Conservation (phyloP, 78 protist species). For the slime mould (Dictyostelium discoideum) region DNA sequence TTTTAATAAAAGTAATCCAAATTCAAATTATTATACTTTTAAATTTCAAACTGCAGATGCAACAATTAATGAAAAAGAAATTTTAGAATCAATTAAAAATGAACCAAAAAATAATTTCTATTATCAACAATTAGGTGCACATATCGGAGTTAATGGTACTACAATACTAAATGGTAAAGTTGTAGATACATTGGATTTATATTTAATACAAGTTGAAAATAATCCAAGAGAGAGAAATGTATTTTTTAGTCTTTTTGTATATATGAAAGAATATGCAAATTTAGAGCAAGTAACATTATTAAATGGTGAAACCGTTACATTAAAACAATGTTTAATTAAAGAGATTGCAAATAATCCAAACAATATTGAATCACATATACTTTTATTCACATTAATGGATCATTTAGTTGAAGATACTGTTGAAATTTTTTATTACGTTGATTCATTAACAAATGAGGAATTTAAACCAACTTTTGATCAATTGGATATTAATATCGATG, state of each 20-base stretch:
- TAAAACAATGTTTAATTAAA: too few relatives aligned
- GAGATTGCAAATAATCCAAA: background rate
- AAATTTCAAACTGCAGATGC: background rate
- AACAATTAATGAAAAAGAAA: background rate
- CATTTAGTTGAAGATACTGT: background rate
- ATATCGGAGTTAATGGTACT: background rate
- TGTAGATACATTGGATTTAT: background rate
- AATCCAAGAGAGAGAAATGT: background rate
- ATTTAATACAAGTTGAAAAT: background rate
- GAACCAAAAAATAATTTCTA: background rate
- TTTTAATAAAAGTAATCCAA: background rate
- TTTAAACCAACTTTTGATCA: too few relatives aligned
- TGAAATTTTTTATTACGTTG: background rate
- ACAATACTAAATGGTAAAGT: background rate
- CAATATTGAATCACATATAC: background rate
- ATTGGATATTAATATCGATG: too few relatives aligned
- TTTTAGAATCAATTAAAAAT: background rate
- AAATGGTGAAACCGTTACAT: background rate
- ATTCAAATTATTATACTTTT: too few relatives aligned
- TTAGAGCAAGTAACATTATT: background rate
- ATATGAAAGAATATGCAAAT: background rate
- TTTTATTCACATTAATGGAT: background rate
- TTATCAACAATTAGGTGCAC: background rate
- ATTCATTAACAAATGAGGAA: background rate
- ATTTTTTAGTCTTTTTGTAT: background rate